Base-by-base conservation (phyloP, 495 filamentous ascomycete genomes). In the Aspergillus bridgeri region DNA sequence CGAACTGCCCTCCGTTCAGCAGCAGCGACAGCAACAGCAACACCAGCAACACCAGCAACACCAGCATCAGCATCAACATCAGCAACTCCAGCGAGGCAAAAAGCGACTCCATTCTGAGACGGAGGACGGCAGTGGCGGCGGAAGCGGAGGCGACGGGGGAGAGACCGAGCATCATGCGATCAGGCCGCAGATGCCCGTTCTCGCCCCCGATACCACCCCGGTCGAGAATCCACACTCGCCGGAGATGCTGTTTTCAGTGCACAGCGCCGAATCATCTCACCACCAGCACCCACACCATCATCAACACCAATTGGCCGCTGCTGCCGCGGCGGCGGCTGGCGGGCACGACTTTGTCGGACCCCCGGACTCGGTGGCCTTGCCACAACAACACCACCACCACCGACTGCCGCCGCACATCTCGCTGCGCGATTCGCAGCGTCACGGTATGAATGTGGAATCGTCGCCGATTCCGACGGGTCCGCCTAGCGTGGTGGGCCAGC, bases 401-500 rank as follows among this genome's bases (percentile, higher is more conserved):
- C 81, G 82, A 27, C 78, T 92, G 5, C 89, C 89, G 17, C 79
- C 85, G 51, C 84, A 86, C 49, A 79, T 79, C 6, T 79, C 79
- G n/a, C 80, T 69, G 11, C 64, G 63, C 27, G 24, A 64, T 38
- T 20, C 53, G 46, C 68, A 65, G 48, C 64, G 57, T 47, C 60
- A 63, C 61, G 68, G 62, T 50, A 51, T 64, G 42, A 67, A 66
- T 33, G 57, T 65, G 11, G 58, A 63, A 11, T 69, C 72, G 17
- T 62, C 70, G 7, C 54, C 65, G 45, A 44, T 67, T 33, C 51
- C 70, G 48, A 54, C 63, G 75, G 47, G 76, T 69, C 65, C 85
- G 25, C 86, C 86, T 22, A 91, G 83, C 65, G 82, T 92, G 60
- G 88, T 96, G 56, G 90, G 89, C 47, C 83, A 90, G 64, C 83